Conservation (phyloP, 345 rosid species). For the Toxicodendron radicans region DNA sequence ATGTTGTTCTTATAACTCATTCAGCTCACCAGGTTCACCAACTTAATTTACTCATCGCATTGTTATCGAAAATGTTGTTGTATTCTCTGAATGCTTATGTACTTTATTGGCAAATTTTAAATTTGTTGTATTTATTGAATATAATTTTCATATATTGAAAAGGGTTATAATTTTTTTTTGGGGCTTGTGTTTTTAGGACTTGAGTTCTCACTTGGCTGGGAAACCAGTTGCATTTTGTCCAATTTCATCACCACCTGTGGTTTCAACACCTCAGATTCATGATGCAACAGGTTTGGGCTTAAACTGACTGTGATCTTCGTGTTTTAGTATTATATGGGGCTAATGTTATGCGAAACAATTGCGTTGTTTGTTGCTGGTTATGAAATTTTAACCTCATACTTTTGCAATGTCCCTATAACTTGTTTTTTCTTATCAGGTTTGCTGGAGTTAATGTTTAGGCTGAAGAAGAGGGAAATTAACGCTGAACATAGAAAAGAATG, state of each 20-base stretch:
- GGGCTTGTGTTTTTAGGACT: conserved; percentile 38
- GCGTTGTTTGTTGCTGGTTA: neutral
- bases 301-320: neutral
- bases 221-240: conserved; percentile 41
- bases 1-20: conserved; percentile 70
- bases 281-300: conserved; percentile 33
- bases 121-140: neutral
- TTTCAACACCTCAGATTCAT: conserved; percentile 33
- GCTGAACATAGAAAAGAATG: conserved; percentile 68
- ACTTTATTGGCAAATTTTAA: neutral
- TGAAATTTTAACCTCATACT: neutral
- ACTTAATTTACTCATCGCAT: neutral
- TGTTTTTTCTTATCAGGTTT: conserved; percentile 33
- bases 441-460: conserved; percentile 27
- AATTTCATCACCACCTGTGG: conserved; percentile 71
- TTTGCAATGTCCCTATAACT: neutral
- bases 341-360: neutral
- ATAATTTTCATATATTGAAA: neutral
- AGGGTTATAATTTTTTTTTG: neutral
- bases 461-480: conserved; percentile 40
- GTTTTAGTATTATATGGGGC: neutral
- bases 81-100: neutral
- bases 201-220: conserved; percentile 50
- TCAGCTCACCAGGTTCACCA: conserved; percentile 65
- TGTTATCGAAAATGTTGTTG: too few relatives aligned